These are phyloP conservation scores for Trichoderma parareesei DNA, from an alignment of 495 filamentous ascomycete species.

Conservation along the genomic window DNA sequence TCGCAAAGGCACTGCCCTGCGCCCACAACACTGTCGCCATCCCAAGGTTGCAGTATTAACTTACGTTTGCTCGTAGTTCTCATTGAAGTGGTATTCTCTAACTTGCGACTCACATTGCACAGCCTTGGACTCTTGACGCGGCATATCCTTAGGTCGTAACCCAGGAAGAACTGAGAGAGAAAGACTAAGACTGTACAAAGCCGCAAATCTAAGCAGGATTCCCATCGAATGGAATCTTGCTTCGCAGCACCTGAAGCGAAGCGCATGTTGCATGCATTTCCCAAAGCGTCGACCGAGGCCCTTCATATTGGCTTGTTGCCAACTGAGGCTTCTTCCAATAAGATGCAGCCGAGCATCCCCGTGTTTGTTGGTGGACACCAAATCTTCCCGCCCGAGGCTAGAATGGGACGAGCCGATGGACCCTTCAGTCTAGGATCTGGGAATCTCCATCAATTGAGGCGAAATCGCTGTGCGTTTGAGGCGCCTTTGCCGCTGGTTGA, in stretches of 20 bases:
- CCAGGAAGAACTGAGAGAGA: background rate
- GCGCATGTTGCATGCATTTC: background rate
- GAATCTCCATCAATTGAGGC: too few relatives aligned
- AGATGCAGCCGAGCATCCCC: background rate
- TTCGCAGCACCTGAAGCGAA: background rate
- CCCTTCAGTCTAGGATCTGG: too few relatives aligned
- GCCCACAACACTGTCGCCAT: background rate
- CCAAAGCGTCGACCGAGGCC: slow-evolving; percentile 1
- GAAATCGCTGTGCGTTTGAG: too few relatives aligned
- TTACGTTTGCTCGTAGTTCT: background rate
- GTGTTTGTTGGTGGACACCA: background rate
- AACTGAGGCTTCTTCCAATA: background rate
- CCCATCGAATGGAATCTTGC: too few relatives aligned
- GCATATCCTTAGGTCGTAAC: too few relatives aligned
- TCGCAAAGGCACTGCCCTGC: background rate
- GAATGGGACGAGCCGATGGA: background rate
- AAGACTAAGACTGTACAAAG: too few relatives aligned
- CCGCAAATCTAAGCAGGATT: background rate
- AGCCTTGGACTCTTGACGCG: background rate
- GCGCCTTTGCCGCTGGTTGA: too few relatives aligned
- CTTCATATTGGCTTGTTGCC: background rate
- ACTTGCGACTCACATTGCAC: background rate
- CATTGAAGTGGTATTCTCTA: too few relatives aligned
- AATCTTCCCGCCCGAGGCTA: background rate
- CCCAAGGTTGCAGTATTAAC: background rate